phyloP scores from a whole-genome alignment of 495 filamentous ascomycete species.

The Margaritispora aquatica region DNA sequence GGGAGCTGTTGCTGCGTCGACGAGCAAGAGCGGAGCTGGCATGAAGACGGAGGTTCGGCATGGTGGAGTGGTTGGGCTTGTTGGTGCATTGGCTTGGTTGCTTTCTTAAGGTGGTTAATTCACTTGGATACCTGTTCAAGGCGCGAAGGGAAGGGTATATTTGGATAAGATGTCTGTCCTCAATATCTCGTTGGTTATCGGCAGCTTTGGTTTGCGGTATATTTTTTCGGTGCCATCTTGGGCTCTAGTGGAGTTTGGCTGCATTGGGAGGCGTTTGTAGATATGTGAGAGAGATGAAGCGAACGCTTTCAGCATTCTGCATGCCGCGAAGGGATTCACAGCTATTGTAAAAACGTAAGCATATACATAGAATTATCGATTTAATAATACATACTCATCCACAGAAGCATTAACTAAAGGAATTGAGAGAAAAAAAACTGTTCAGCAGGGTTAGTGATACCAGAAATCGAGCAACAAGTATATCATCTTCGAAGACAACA shows the following conservation, averaged over 20 bases:
- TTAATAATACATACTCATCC: background rate
- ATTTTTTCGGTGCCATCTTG: no score
- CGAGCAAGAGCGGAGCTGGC: constrained; percentile 7
- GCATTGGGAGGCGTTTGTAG: background rate
- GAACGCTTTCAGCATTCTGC: background rate
- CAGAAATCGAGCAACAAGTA: no score
- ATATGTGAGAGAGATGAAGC: background rate
- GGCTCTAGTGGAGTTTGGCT: background rate
- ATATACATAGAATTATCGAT: no score
- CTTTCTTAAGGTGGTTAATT: background rate
- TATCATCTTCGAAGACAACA: no score
- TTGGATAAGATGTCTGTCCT: background rate
- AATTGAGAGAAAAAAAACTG: no score
- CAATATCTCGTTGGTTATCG: no score
- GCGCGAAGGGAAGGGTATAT: background rate
- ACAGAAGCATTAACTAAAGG: no score
- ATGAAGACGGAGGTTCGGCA: background rate
- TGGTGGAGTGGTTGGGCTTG: background rate
- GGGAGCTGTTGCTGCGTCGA: constrained; percentile 1
- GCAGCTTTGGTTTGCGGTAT: no score
- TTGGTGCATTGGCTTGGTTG: background rate
- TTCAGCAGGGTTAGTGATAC: no score
- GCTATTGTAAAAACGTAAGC: no score
- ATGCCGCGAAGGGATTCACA: no score
- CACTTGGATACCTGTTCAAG: no score